Conservation (phyloP, 345 rosid genomes). For the Gynandropsis gynandra region DNA sequence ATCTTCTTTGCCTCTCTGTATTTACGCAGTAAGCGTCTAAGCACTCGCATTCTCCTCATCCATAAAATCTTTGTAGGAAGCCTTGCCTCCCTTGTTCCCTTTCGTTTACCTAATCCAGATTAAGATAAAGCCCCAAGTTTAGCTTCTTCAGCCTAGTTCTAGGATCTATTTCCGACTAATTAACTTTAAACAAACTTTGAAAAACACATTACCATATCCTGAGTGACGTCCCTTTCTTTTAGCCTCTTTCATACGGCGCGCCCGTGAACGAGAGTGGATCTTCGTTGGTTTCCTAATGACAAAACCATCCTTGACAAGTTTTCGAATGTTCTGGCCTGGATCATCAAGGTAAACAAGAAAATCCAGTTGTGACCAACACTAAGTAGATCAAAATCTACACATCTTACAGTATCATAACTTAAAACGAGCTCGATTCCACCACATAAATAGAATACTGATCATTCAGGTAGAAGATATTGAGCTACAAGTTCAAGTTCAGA, state of each 20-base stretch:
- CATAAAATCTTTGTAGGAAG: conserved; percentile 31
- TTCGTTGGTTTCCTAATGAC: conserved; percentile 94
- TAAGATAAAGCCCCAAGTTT: neutral
- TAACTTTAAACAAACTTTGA: no score
- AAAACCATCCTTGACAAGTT: conserved; percentile 94
- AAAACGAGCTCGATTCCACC: no score
- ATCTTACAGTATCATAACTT: no score
- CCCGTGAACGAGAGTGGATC: conserved; percentile 95
- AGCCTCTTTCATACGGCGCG: conserved; percentile 88
- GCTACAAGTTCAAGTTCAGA: no score
- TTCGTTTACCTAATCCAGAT: conserved; percentile 22
- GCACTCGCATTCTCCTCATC: conserved; percentile 70
- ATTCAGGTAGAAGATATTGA: no score
- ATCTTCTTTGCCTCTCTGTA: conserved; percentile 75
- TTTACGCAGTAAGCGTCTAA: conserved; percentile 33
- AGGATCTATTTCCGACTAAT: no score
- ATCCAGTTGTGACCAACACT: no score
- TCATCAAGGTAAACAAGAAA: no score
- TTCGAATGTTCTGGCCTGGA: conserved; percentile 80
- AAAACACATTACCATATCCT: conserved; percentile 66
- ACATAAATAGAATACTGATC: no score
- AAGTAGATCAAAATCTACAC: no score
- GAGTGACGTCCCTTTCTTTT: conserved; percentile 97
- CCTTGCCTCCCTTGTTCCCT: conserved; percentile 34
- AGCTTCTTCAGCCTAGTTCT: no score